Evolutionary conservation across 176 grass and related monocot genomes (phyloP), one percentile per base, ranked within the genome.

Genomic region (Rhipidocladum racemiflorum): DNA sequence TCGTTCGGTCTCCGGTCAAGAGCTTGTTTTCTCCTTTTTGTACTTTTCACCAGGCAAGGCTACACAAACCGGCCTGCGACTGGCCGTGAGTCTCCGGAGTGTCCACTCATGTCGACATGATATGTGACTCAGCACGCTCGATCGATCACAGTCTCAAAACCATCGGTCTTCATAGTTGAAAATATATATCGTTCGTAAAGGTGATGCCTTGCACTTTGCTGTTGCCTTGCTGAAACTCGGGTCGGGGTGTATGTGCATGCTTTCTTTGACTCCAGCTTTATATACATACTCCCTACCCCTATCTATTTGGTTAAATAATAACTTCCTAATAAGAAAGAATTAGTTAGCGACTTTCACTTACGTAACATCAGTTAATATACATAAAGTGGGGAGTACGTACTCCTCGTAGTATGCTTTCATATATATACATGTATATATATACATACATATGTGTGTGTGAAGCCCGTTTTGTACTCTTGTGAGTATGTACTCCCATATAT

Each of bases 1-100:
- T 75, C 54, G 8, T 32, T 50, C 12, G 63, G 49, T 69, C 87
- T 66, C 76, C 69, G 43, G 82, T 89, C 87, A 85, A 88, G 61
- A 32, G 2, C 50, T 69, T 36, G 42, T 43, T 43, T 54, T 59
- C 56, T 2, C 35, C 68, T 36, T 40, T 48, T 23, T 24, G 59
- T 11, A 53, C 70, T 51, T 85, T 89, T 75, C 70, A 75, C 51
- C 44, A 2, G 34, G 56, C 39, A 17, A 25, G 23, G 67, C 81
- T 74, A 65, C 70, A 34, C 44, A 62, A 62, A 49, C 10, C 17
- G 16, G 23, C 62, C 21, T 56, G 35, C 17, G n/a, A 15, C 49
- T 30, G 27, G 21, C 67, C 6, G 27, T 25, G 68, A 72, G 55
- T 14, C 75, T 75, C 80, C 76, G 67, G 79, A 3, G 75, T 11